Evolutionary conservation across 163 green algal species (phyloP), one percentile per base, ranked within the genome.

Genomic region (Volvox carteri): DNA sequence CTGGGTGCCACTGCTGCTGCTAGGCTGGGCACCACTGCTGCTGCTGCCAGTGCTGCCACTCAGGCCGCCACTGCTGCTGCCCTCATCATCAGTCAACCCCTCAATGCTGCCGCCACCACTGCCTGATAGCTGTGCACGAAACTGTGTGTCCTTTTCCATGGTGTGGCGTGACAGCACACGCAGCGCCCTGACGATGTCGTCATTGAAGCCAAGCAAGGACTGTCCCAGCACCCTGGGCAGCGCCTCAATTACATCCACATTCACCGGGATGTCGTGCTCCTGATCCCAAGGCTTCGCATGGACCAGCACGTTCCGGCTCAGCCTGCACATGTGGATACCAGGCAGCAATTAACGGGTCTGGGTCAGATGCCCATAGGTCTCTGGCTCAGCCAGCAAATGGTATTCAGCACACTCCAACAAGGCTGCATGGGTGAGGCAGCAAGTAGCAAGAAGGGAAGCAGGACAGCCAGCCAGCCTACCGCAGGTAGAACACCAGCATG

Each of bases 401-500:
- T 60, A 60, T 60, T 5, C 21, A 60, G 41, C 72, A n/a, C n/a
- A n/a, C n/a, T n/a, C n/a, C n/a, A 60, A 60, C 41, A 41, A 60
- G 41, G 72, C 72, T 23, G 41, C 25, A 16, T 79, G 42, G 41
- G 18, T 42, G 68, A 78, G 68, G n/a, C 65, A 75, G 65, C n/a
- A 60, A 75, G 68, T 4, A 78, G 35, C 8, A 46, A 11, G 7
- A 48, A 70, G 75, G 37, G 8, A 19, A 50, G 30, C 48, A 50
- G 30, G 75, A 2, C 54, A 74, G 37, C 77, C 77, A 85, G 23
- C 23, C 77, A 39, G 65, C 77, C 77, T 28, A 85, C 77, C 77
- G 77, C 46, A 65, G 74, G 74, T 81, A 65, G 44, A 81, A 85
- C 44, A 85, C 77, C 77, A 85, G 77, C 77, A 74, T 85, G 77